Base-by-base conservation (phyloP, 371 early-diverging fungal genomes). In the Smittium mucronatum region DNA sequence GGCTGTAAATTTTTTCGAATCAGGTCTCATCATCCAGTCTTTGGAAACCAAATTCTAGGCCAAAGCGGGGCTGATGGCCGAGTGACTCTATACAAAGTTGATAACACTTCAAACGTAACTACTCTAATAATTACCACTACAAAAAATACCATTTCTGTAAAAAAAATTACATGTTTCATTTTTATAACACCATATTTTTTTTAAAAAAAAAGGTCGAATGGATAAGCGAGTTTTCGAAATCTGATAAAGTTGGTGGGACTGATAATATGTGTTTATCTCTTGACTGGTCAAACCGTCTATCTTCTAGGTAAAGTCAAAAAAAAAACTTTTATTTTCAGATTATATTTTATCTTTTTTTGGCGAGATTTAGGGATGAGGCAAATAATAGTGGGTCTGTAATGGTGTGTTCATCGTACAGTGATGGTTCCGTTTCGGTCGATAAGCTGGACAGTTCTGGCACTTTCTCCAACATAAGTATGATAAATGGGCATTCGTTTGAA, bases 231-330 rank as follows among this genome's bases (percentile, higher is more conserved):
- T 29, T 36, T 2, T 30, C 25, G n/a, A 35, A 29, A 8, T 36
- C 36, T 26, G 67, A 67, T 67, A 58, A 57, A 2, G 5, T 17
- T 28, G 31, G 31, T 28, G 65, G 2, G 5, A 57, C 67, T n/a
- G 33, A 65, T 57, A 70, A 72, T 47, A 74, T 95, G 36, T 90
- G 88, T 63, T 82, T 94, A 28, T 94, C 96, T 0, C 70, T 94
- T n/a, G 96, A 96, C 72, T 94, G 94, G 94, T 85, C 91, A 0
- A 87, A 86, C 57, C 88, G 89, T 5, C 73, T 85, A 21, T 34
- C 65, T 35, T 32, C 69, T 17, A 70, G 63, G 81, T 81, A 71
- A 11, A 34, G 5, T 2, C 11, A 21, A 28, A 21, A 2, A 59
- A 59, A 28, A 28, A 21, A n/a, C 26, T 11, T 16, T 57, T 69